Evolutionary conservation across 2,329 filamentous ascomycete species (phyloP).

Genomic region (Zarea fungicola): DNA sequence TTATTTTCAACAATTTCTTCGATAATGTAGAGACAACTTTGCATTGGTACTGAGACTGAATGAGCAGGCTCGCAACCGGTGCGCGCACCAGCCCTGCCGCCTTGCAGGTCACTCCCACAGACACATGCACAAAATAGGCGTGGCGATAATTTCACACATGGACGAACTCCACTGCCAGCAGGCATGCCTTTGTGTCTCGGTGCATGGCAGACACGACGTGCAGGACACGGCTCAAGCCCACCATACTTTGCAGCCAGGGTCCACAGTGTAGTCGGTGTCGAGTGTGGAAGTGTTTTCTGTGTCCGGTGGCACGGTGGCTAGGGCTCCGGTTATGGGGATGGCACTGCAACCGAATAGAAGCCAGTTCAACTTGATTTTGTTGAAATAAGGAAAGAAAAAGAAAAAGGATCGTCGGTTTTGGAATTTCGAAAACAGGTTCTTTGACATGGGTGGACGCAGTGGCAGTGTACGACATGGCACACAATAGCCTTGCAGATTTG

Average conservation of each 20-base stretch:
- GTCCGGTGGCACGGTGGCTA: background rate
- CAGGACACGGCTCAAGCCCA: constrained; percentile 7
- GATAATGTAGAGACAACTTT: background rate
- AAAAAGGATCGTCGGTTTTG: too few relatives aligned
- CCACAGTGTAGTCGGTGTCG: constrained; percentile 9
- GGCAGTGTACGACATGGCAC: too few relatives aligned
- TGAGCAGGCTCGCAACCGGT: too few relatives aligned
- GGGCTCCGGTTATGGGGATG: too few relatives aligned
- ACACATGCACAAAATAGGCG: background rate
- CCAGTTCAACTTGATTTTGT: too few relatives aligned
- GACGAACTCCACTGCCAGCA: background rate
- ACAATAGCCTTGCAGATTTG: too few relatives aligned
- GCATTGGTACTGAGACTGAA: too few relatives aligned
- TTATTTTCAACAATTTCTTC: background rate
- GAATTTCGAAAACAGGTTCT: too few relatives aligned
- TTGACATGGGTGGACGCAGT: too few relatives aligned
- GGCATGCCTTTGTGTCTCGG: background rate
- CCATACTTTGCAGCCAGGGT: background rate
- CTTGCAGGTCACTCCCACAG: background rate
- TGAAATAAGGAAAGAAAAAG: too few relatives aligned
- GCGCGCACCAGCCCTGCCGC: constrained; percentile 4
- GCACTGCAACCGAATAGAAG: too few relatives aligned
- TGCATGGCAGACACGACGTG: constrained; percentile 7
- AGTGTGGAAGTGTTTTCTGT: background rate
- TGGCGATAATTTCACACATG: background rate